Base-by-base conservation (phyloP, 106 monocot species). In the Cymbidium sinense region DNA sequence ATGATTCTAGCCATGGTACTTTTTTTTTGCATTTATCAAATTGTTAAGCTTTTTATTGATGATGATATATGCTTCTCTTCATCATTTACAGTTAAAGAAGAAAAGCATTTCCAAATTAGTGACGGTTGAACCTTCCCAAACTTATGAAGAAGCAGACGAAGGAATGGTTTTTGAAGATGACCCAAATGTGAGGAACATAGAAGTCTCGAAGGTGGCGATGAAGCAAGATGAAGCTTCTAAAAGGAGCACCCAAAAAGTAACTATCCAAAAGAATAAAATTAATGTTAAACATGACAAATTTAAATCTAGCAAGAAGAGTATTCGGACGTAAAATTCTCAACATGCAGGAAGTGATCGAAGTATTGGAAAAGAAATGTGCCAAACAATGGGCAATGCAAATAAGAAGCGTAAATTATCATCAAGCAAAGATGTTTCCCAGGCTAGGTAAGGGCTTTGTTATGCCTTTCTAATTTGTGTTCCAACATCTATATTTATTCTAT, bases 21-120 rank as follows among this genome's bases (percentile, higher is more conserved):
- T 1, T 20, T 18, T 54, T 3, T n/a, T 19, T 54, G 18, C 3
- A 25, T 28, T 64, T 5, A 27, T 29, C 9, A 1, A 29, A 7
- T 29, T 27, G 25, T 64, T n/a, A 12, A 64, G 28, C 64, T 2
- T 28, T 64, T 62, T 18, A 74, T 34, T 77, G 18, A 2, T 9
- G 8, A 41, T 9, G 41, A 6, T 10, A 27, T 8, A 77, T 72
- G 30, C 34, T 77, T 7, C n/a, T 34, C 21, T 80, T 37, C 23
- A 7, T 72, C 33, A 31, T 34, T 15, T 31, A 28, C 87, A 96
- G 96, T 82, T 98, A 82, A 94, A 98, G 65, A 98, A 98, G 83
- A 43, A 90, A 75, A 98, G 94, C 82, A 98, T 94, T 85, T 76
- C 88, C 19, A 95, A 90, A 62, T 79, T 74, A 61, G 71, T 34